Percentiles rank a stretch among this genome's conserved stretches.
These are phyloP conservation scores for Sporothrix sp. DNA, from an alignment of 2,329 filamentous ascomycete species.

Conservation along the genomic window DNA sequence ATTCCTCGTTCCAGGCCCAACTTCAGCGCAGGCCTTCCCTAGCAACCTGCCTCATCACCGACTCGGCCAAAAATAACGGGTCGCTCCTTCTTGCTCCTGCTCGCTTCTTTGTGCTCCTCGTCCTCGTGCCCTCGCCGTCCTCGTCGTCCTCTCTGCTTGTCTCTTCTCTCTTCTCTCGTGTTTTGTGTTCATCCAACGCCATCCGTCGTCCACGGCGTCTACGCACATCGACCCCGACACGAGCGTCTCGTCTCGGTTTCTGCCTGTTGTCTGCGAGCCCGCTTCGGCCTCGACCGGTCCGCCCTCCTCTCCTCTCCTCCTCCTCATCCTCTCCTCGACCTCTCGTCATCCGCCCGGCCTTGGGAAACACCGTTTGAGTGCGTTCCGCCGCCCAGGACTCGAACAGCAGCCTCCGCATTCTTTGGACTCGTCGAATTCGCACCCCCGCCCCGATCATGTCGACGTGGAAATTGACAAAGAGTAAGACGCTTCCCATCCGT, in stretches of 20 bases:
- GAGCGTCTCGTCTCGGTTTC: no score
- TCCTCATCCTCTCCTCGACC: no score
- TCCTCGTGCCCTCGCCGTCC: neutral
- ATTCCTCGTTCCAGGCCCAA: neutral
- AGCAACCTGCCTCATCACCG: no score
- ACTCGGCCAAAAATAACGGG: conserved; percentile 5
- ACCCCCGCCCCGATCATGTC: conserved; percentile 13
- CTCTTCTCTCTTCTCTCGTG: neutral
- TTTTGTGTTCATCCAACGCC: neutral
- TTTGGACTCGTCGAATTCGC: no score
- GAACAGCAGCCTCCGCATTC: neutral
- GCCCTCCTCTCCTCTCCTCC: no score
- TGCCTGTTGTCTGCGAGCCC: no score
- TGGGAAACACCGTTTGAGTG: no score
- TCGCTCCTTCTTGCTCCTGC: conserved; percentile 3
- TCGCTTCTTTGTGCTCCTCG: no score
- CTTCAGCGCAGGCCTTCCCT: neutral
- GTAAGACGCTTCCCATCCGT: conserved; percentile 36
- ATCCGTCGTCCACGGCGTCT: no score
- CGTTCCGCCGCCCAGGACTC: neutral
- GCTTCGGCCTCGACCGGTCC: no score
- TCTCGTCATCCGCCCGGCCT: no score
- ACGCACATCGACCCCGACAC: no score
- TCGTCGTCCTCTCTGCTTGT: neutral
- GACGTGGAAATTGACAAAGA: conserved; percentile 71